A percentile compares a stretch with the other conserved stretches of the same genome.
Conservation (phyloP, 2,329 filamentous ascomycete species). For the Fusarium penzigii region DNA sequence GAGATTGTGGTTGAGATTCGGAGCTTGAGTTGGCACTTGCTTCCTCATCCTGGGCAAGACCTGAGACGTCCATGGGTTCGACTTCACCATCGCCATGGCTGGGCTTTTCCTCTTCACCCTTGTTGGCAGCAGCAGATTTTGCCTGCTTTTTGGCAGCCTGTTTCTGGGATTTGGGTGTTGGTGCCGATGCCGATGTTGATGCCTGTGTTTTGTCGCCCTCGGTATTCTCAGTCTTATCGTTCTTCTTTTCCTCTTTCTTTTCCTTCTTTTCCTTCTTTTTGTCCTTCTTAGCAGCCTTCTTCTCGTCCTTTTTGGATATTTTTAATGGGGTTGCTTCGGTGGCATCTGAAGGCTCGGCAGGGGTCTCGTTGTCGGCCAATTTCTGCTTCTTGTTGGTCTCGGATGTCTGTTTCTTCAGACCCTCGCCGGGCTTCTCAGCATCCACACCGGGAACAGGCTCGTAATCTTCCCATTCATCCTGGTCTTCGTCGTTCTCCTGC, state of each 20-base stretch:
- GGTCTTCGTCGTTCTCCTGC: slow-evolving; percentile 46
- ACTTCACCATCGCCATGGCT: slow-evolving; percentile 15
- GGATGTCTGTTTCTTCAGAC: slow-evolving; percentile 52
- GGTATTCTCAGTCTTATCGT: background rate
- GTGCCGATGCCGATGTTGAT: slow-evolving; percentile 13
- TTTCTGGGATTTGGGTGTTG: slow-evolving; percentile 27
- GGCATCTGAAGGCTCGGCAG: slow-evolving; percentile 32
- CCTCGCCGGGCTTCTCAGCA: slow-evolving; percentile 63
- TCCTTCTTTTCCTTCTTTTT: slow-evolving; percentile 42
- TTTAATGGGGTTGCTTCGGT: slow-evolving; percentile 51
- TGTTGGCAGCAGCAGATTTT: slow-evolving; percentile 15
- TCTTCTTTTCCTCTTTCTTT: slow-evolving; percentile 41
- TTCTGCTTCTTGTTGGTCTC: slow-evolving; percentile 60
- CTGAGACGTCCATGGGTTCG: slow-evolving; percentile 30
- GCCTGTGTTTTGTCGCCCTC: too few species aligned
- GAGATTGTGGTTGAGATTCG: slow-evolving; percentile 51
- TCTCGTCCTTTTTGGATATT: slow-evolving; percentile 54
- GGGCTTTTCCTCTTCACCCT: slow-evolving; percentile 19
- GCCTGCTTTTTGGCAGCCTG: slow-evolving; percentile 31
- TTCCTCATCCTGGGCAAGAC: slow-evolving; percentile 43
- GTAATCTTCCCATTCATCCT: slow-evolving; percentile 46
- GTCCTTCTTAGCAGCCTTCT: slow-evolving; percentile 39
- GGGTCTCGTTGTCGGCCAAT: slow-evolving; percentile 29
- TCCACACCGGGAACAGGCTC: slow-evolving; percentile 56
- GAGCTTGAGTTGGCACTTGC: slow-evolving; percentile 48